Conservation (phyloP, 1,284 basidiomycete species). For the Kwoniella shivajii region DNA sequence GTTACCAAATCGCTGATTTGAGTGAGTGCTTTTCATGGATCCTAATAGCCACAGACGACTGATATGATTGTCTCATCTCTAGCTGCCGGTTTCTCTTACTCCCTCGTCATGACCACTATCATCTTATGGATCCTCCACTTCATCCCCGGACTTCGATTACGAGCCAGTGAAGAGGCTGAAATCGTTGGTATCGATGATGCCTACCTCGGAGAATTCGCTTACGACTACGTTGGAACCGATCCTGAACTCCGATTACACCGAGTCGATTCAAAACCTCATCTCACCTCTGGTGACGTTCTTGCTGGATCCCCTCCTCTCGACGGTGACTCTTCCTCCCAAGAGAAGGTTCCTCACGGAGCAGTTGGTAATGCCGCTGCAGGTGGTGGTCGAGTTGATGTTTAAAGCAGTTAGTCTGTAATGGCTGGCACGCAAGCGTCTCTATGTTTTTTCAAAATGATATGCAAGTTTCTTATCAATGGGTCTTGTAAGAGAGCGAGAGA, state of each 20-base stretch:
- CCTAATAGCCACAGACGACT: neutral
- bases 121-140: slow-evolving; percentile 92
- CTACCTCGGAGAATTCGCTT: slow-evolving; percentile 93
- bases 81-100: slow-evolving; percentile 4
- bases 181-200: slow-evolving; percentile 90
- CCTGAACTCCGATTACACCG: slow-evolving; percentile 58
- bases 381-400: slow-evolving; percentile 33
- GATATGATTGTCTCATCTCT: neutral
- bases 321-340: slow-evolving; percentile 3
- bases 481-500: no score
- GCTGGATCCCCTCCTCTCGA: slow-evolving; percentile 4
- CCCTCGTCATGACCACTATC: slow-evolving; percentile 79
- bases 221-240: slow-evolving; percentile 72
- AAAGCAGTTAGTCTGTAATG: no score
- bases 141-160: slow-evolving; percentile 81
- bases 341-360: slow-evolving; percentile 19
- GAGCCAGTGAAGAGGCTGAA: slow-evolving; percentile 79
- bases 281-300: slow-evolving; percentile 32
- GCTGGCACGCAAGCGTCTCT: no score
- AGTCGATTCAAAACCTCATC: slow-evolving; percentile 35
- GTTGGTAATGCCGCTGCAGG: slow-evolving; percentile 26
- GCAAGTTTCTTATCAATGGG: no score
- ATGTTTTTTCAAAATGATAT: no score
- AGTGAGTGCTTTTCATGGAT: slow-evolving; percentile 10
- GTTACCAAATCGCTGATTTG: slow-evolving; percentile 78